Evolutionary conservation across 2,329 filamentous ascomycete genomes (phyloP).

Genomic region (Botryotinia globosa): DNA sequence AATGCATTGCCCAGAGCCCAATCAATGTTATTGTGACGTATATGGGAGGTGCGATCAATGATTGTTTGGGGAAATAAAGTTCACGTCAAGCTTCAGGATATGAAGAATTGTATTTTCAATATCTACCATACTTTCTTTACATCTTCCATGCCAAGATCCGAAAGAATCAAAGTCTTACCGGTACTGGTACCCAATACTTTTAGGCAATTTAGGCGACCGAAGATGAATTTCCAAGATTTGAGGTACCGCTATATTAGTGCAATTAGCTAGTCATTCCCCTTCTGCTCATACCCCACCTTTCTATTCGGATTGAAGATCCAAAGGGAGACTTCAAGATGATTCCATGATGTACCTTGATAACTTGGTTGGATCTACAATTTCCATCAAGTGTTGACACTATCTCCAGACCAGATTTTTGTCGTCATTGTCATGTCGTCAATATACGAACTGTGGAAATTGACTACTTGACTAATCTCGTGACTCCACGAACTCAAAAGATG

Average conservation of each 20-base stretch:
- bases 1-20: constrained; percentile 30
- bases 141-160: neutral
- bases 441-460: neutral
- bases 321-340: neutral
- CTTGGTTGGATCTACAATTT: neutral
- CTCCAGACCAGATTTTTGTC: neutral
- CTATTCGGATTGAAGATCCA: neutral
- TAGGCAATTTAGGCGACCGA: neutral
- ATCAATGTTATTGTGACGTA: constrained; percentile 37
- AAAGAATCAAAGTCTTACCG: no score
- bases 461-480: neutral
- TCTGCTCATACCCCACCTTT: neutral
- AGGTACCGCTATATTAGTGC: neutral
- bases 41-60: constrained; percentile 35
- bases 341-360: neutral
- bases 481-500: neutral
- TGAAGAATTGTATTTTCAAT: neutral
- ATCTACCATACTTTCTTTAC: neutral
- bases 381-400: neutral
- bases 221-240: neutral
- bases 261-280: neutral
- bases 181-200: neutral
- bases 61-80: constrained; percentile 21
- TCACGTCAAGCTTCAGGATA: neutral
- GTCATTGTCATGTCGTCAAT: neutral